phyloP scores from a whole-genome alignment of 148 eudicot species.

The Rhododendron griersonianum region DNA sequence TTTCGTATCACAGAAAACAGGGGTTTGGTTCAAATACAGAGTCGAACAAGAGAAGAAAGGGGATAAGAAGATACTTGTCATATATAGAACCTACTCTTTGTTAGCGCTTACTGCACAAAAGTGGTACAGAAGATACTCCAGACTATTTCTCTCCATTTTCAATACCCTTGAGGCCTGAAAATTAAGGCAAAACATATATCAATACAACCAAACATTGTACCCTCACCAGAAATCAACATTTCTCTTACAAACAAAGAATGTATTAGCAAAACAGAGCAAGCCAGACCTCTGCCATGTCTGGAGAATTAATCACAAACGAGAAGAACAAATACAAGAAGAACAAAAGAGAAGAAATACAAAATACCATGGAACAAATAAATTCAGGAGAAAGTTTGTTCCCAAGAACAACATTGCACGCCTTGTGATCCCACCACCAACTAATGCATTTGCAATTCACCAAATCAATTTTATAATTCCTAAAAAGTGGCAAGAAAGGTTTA shows the following conservation, averaged over 20 bases:
- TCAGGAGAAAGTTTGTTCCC: background rate
- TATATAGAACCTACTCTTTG: constrained; percentile 65
- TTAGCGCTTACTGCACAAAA: constrained; percentile 85
- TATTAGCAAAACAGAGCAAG: background rate
- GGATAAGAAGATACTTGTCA: background rate
- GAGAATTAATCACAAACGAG: background rate
- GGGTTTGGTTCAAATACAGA: background rate
- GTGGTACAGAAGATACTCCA: constrained; percentile 76
- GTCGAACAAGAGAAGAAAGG: background rate
- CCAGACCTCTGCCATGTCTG: background rate
- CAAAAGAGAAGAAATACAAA: background rate
- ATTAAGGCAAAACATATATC: constrained; percentile 8
- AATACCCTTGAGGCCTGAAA: constrained; percentile 85
- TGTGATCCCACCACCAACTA: background rate
- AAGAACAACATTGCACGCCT: background rate
- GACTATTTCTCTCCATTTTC: constrained; percentile 82
- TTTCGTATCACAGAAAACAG: background rate
- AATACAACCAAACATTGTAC: constrained; percentile 4
- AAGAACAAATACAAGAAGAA: background rate
- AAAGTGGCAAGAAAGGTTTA: background rate
- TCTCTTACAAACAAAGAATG: background rate
- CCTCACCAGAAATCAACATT: background rate
- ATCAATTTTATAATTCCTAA: background rate
- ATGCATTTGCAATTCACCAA: background rate
- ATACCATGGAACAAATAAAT: background rate